A percentile compares a stretch with the other conserved stretches of the same genome.
phyloP scores from a whole-genome alignment of 2,329 filamentous ascomycete genomes.

The Venturia nashicola region DNA sequence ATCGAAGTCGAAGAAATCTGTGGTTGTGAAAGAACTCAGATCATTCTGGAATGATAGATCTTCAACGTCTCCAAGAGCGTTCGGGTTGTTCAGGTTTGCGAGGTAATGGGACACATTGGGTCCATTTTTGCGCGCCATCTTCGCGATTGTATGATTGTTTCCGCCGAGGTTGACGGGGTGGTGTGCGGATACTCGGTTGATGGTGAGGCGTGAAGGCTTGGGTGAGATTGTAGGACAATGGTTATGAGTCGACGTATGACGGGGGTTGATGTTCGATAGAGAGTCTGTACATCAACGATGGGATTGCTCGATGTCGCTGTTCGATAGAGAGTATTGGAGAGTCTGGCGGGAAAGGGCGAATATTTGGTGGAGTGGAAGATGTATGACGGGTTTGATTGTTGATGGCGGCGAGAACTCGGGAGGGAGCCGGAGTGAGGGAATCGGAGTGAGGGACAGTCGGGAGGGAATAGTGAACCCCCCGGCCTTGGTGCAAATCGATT shows the following conservation, averaged over 20 bases:
- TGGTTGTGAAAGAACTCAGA: slow-evolving; percentile 43
- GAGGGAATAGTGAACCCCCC: neutral
- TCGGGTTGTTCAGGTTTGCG: slow-evolving; percentile 59
- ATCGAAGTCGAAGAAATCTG: slow-evolving; percentile 59
- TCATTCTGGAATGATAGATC: slow-evolving; percentile 38
- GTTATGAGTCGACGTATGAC: neutral
- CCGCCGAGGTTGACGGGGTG: neutral
- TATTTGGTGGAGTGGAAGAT: neutral
- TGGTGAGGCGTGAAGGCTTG: neutral
- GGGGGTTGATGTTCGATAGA: no score
- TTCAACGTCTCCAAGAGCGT: slow-evolving; percentile 47
- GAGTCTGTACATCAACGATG: neutral
- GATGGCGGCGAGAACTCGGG: neutral
- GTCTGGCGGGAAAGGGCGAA: neutral
- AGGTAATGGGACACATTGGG: slow-evolving; percentile 87
- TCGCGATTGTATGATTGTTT: neutral
- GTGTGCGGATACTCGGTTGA: neutral
- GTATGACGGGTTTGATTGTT: neutral
- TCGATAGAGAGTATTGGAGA: neutral
- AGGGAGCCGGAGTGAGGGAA: no score
- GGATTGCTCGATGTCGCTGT: neutral
- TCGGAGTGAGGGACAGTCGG: neutral
- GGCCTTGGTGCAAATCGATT: neutral
- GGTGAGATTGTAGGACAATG: neutral
- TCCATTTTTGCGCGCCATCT: slow-evolving; percentile 24